Conservation (phyloP, 2,329 filamentous ascomycete species). For the Pseudogymnoascus sp. region DNA sequence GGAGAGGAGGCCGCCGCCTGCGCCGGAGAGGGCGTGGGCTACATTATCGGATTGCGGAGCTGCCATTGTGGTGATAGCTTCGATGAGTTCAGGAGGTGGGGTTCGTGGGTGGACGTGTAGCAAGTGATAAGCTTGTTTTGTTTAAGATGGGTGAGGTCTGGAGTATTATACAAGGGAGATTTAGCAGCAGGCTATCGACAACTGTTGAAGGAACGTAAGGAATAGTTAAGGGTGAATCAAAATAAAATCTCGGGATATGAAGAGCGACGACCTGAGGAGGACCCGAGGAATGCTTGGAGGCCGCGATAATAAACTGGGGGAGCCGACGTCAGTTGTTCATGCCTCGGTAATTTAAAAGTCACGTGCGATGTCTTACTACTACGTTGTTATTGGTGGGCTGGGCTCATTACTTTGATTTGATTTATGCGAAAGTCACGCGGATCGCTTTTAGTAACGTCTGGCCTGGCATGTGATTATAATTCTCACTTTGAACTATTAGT, state of each 20-base stretch:
- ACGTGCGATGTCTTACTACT: neutral
- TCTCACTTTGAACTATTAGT: neutral
- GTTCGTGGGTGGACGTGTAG: neutral
- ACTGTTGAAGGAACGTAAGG: neutral
- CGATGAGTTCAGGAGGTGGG: neutral
- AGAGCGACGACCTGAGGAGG: neutral
- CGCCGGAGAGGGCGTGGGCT: constrained; percentile 86
- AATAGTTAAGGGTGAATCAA: neutral
- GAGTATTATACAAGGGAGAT: neutral
- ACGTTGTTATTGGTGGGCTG: neutral
- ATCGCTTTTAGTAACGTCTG: neutral
- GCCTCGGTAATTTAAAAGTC: constrained; percentile 5
- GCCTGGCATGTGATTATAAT: neutral
- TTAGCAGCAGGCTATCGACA: neutral
- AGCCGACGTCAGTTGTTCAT: constrained; percentile 4
- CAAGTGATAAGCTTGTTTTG: neutral
- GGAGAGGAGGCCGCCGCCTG: constrained; percentile 86
- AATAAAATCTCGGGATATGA: constrained; percentile 1
- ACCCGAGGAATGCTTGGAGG: neutral
- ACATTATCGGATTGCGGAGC: constrained; percentile 82
- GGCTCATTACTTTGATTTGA: neutral
- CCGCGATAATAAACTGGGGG: constrained; percentile 5
- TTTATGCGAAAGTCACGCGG: neutral
- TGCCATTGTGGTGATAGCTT: constrained; percentile 15
- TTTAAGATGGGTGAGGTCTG: neutral